These are phyloP conservation scores for Tricholoma sp. DNA, from an alignment of 768 basidiomycete genomes.

Conservation along the genomic window DNA sequence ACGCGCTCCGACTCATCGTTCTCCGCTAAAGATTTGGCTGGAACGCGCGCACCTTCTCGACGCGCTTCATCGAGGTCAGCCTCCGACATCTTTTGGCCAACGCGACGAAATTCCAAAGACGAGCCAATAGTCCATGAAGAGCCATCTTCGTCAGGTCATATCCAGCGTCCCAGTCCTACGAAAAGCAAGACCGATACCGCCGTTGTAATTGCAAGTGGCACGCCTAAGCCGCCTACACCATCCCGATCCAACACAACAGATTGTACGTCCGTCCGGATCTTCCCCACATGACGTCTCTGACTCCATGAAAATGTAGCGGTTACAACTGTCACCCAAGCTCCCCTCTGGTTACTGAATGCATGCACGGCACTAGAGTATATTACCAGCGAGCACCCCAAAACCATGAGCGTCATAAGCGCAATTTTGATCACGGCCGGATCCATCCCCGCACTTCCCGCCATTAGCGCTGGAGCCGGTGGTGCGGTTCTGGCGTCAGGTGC, in stretches of 20 bases:
- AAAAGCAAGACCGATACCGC: conserved; percentile 22
- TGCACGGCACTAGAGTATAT: conserved; percentile 72
- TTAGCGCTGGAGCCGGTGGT: conserved; percentile 66
- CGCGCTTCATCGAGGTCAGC: conserved; percentile 10
- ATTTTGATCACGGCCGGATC: conserved; percentile 77
- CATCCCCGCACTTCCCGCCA: conserved; percentile 65
- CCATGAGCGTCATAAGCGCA: conserved; percentile 67
- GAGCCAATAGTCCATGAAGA: conserved; percentile 19
- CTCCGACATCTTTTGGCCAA: conserved; percentile 20
- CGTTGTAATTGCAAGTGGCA: conserved; percentile 6
- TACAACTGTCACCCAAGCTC: conserved; percentile 53
- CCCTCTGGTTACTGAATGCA: conserved; percentile 74
- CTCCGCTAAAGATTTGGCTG: conserved; percentile 19
- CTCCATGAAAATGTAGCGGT: conserved; percentile 18
- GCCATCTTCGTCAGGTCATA: conserved; percentile 12
- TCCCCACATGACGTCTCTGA: not conserved
- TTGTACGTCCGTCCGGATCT: conserved; percentile 7
- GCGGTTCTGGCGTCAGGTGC: conserved; percentile 68
- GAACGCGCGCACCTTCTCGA: conserved; percentile 11
- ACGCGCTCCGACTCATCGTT: conserved; percentile 22
- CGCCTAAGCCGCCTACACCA: conserved; percentile 8
- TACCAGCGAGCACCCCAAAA: conserved; percentile 69
- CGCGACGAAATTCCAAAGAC: conserved; percentile 16
- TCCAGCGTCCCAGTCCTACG: conserved; percentile 23
- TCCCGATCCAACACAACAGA: conserved; percentile 13